Conservation (phyloP, 2,329 filamentous ascomycete genomes). For the Rutstroemia sp. region DNA sequence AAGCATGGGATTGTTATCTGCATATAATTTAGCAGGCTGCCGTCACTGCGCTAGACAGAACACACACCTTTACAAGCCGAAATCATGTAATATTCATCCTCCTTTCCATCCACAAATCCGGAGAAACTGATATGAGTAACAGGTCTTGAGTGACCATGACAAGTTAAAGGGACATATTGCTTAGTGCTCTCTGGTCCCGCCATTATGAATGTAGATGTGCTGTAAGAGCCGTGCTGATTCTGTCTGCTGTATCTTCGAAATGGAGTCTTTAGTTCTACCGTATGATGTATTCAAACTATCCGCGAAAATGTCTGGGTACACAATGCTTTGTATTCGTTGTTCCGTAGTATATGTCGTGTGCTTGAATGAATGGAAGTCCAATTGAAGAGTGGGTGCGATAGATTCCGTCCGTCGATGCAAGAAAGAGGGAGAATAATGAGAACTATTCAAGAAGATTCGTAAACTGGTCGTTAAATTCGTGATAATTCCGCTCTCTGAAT, state of each 20-base stretch:
- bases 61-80: constrained; percentile 60
- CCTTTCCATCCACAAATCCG: constrained; percentile 41
- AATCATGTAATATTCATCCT: constrained; percentile 65
- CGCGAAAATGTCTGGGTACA: too few relatives aligned
- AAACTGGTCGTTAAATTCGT: constrained; percentile 28
- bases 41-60: neutral
- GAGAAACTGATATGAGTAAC: constrained; percentile 70
- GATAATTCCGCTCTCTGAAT: neutral
- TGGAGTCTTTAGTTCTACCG: neutral
- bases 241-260: neutral
- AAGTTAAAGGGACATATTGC: constrained; percentile 57
- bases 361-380: neutral
- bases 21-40: constrained; percentile 14
- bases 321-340: neutral
- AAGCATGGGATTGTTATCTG: constrained; percentile 97
- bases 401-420: neutral
- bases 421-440: neutral
- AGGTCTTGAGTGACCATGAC: constrained; percentile 67
- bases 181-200: constrained; percentile 23
- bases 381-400: constrained; percentile 1
- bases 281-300: neutral
- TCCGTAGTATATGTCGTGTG: neutral
- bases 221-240: neutral
- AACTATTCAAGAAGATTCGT: constrained; percentile 28
- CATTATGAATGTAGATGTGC: constrained; percentile 18